Base-by-base conservation (phyloP, 257 asterid genomes). In the Galeopsis tetrahit region DNA sequence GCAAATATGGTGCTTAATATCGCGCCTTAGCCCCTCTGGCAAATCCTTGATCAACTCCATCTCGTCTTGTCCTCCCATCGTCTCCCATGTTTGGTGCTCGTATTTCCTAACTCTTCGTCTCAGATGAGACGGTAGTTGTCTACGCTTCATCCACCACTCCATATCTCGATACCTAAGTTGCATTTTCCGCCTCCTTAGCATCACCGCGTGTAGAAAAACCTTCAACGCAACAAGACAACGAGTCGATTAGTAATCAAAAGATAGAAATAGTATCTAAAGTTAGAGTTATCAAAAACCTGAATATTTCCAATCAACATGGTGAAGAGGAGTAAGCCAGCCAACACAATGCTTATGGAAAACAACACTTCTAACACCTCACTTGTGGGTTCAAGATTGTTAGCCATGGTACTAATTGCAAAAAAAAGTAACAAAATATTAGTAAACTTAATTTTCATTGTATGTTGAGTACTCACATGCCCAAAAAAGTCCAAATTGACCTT, bases 121-220 rank as follows among this genome's bases (percentile, higher is more conserved):
- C 38, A 87, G 74, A 10, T 61, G 81, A 7, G 84, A 85, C 17
- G 93, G 93, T 56, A 87, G 55, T 13, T 87, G 93, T 42, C 90
- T 76, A 11, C 86, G 80, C 77, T 43, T 85, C 93, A 87, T 87
- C 93, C 93, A 87, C 93, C 93, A 85, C 62, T 87, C 93, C 88
- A 87, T 81, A 68, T 87, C 93, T 36, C 90, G 71, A 67, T 80
- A 83, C 48, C 90, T 76, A 7, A 83, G 68, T 40, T 87, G 93
- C 90, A 87, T 81, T 66, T 80, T 85, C 56, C 88, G 77, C 80
- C 84, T 87, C 77, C 84, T 83, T 21, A 82, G 83, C 92, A 87
- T 87, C 60, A 87, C 90, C 6, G 90, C 87, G 21, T 87, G 93
- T 68, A 87, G 36, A 57, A 87, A 85, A 55, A 87, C 88, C 93